Conservation (phyloP, 1,284 basidiomycete genomes). For the Microbotryomycetes sp. region DNA sequence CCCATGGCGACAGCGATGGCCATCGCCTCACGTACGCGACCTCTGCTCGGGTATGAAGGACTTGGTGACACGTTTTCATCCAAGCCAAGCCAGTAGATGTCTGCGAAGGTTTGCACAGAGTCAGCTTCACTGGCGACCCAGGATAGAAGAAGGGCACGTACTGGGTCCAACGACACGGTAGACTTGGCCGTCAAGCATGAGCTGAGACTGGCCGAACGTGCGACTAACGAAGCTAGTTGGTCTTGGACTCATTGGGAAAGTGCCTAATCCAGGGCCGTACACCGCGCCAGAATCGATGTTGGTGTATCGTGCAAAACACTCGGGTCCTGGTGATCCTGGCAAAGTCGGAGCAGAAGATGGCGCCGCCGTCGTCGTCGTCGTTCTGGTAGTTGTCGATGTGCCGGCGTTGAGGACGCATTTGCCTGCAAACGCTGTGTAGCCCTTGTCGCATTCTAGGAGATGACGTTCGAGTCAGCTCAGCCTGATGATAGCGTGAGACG, state of each 20-base stretch:
- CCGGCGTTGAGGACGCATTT: background rate
- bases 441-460: background rate
- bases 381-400: background rate
- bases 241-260: constrained; percentile 6
- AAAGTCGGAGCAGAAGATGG: constrained; percentile 1
- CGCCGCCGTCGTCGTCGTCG: background rate
- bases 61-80: constrained; percentile 38
- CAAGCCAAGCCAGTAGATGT: constrained; percentile 38
- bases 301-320: constrained; percentile 16
- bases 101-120: constrained; percentile 11
- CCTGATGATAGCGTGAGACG: background rate
- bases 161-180: constrained; percentile 31
- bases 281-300: constrained; percentile 17
- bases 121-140: background rate
- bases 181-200: constrained; percentile 24
- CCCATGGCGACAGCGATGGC: constrained; percentile 42
- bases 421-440: background rate
- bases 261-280: constrained; percentile 21
- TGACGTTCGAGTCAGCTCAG: background rate
- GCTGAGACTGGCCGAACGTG: constrained; percentile 1
- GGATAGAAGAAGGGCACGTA: constrained; percentile 3
- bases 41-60: constrained; percentile 40
- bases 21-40: constrained; percentile 39
- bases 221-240: constrained; percentile 28
- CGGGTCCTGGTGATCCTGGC: constrained; percentile 11